Conservation (phyloP, 2,329 filamentous ascomycete species). For the Penicillium brasilianum region DNA sequence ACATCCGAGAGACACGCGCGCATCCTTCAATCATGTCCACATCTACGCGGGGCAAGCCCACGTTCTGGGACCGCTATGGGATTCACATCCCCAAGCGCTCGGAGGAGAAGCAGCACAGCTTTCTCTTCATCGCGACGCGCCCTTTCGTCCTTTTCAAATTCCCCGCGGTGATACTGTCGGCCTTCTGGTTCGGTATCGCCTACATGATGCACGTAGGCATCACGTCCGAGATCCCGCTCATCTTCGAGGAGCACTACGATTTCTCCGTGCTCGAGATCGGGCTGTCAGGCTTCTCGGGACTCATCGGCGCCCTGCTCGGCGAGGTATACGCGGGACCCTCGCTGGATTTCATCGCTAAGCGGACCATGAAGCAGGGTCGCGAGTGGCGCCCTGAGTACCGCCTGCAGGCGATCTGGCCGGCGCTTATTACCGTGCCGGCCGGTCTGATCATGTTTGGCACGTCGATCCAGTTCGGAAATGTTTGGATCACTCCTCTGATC, state of each 20-base stretch:
- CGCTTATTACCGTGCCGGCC: constrained; percentile 9
- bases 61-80: constrained; percentile 11
- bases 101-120: constrained; percentile 15
- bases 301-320: constrained; percentile 11
- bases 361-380: constrained; percentile 8
- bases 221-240: constrained; percentile 12
- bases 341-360: constrained; percentile 13
- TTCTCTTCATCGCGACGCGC: constrained; percentile 13
- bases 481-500: constrained; percentile 15
- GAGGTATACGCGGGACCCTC: constrained; percentile 11
- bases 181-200: constrained; percentile 15
- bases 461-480: constrained; percentile 13
- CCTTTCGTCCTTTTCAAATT: constrained; percentile 16
- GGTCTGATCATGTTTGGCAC: constrained; percentile 15
- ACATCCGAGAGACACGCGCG: constrained; percentile 12
- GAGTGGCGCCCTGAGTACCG: constrained; percentile 16
- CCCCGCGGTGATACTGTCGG: constrained; percentile 14
- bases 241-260: constrained; percentile 13
- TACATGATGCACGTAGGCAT: constrained; percentile 18
- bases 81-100: constrained; percentile 14
- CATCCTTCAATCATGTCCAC: constrained; percentile 1
- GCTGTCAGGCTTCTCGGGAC: constrained; percentile 14
- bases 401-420: constrained; percentile 12
- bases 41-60: neutral
- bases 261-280: constrained; percentile 14